A percentile compares a stretch with the other conserved stretches of the same genome.
Conservation (phyloP, 176 grass and related monocot genomes). For the Alloteropsis semialata region DNA sequence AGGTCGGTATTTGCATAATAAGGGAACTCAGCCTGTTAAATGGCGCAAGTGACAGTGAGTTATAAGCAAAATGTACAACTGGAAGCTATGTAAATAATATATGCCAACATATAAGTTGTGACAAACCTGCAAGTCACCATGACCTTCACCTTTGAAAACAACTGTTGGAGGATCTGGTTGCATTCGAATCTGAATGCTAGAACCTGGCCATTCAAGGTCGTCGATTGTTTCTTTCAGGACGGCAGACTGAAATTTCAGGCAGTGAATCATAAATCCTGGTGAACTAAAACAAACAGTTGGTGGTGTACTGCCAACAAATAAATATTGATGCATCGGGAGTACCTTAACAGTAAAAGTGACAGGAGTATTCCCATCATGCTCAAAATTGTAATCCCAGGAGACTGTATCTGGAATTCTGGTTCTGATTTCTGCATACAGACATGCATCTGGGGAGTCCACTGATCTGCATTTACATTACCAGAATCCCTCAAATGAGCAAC, state of each 20-base stretch:
- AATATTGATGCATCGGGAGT: background rate
- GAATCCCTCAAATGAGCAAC: background rate
- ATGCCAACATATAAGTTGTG: background rate
- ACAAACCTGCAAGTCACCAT: slow-evolving; percentile 90
- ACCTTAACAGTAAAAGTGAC: slow-evolving; percentile 85
- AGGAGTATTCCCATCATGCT: slow-evolving; percentile 61
- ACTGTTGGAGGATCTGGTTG: slow-evolving; percentile 70
- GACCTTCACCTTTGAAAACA: slow-evolving; percentile 75
- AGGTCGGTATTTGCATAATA: slow-evolving; percentile 81
- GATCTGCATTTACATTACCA: slow-evolving; percentile 39
- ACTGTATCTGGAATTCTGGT: slow-evolving; percentile 95
- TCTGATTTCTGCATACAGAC: slow-evolving; percentile 92
- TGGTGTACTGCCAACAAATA: background rate
- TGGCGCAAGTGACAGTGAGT: background rate
- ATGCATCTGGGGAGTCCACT: slow-evolving; percentile 74
- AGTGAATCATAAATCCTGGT: background rate
- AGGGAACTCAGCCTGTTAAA: slow-evolving; percentile 67
- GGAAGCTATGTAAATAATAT: background rate
- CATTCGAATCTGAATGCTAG: slow-evolving; percentile 76
- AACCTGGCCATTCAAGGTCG: slow-evolving; percentile 92
- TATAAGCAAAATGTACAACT: background rate
- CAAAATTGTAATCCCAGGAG: slow-evolving; percentile 88
- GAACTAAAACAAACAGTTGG: background rate
- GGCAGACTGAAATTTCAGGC: slow-evolving; percentile 56
- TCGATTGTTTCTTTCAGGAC: slow-evolving; percentile 88